phyloP scores from a whole-genome alignment of 495 filamentous ascomycete species.

The Hyaloscypha bicolor region DNA sequence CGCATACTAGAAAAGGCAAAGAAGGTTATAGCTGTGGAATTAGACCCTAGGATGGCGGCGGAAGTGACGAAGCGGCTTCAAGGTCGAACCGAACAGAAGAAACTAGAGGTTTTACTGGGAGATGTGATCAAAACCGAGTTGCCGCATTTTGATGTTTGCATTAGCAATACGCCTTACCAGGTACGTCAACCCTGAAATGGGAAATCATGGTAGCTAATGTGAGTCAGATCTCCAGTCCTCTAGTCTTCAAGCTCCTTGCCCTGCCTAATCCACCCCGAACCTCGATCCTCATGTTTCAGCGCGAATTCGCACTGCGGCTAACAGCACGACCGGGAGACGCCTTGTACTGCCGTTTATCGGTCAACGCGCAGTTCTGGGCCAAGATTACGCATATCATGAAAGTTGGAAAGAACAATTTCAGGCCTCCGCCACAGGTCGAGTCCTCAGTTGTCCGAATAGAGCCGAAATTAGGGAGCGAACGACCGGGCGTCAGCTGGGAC shows the following conservation, averaged over 20 bases:
- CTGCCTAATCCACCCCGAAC: conserved; percentile 70
- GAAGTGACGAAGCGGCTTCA: conserved; percentile 95
- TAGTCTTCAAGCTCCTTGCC: conserved; percentile 89
- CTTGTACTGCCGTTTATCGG: conserved; percentile 82
- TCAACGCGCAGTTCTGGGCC: conserved; percentile 95
- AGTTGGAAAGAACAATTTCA: conserved; percentile 93
- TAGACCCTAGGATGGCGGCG: conserved; percentile 95
- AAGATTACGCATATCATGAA: conserved; percentile 81
- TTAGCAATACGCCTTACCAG: conserved; percentile 92
- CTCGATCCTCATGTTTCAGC: conserved; percentile 88
- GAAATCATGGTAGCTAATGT: conserved; percentile 7
- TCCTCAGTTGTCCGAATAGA: conserved; percentile 78
- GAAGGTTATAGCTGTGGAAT: conserved; percentile 86
- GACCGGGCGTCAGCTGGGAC: conserved; percentile 85
- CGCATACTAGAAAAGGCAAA: conserved; percentile 86
- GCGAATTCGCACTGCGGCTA: conserved; percentile 76
- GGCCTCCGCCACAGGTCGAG: conserved; percentile 89
- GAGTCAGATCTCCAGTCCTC: conserved; percentile 77
- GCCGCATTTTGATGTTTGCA: conserved; percentile 88
- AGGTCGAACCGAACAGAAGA: conserved; percentile 76
- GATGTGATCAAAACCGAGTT: conserved; percentile 92
- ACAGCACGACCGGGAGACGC: conserved; percentile 78
- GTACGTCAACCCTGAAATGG: conserved; percentile 35
- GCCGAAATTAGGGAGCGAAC: conserved; percentile 68
- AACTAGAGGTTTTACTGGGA: conserved; percentile 82